Percentiles rank a stretch among this genome's conserved stretches.
These are phyloP conservation scores for Papiliotrema terrestris DNA, from an alignment of 1,284 basidiomycete species.

Conservation along the genomic window DNA sequence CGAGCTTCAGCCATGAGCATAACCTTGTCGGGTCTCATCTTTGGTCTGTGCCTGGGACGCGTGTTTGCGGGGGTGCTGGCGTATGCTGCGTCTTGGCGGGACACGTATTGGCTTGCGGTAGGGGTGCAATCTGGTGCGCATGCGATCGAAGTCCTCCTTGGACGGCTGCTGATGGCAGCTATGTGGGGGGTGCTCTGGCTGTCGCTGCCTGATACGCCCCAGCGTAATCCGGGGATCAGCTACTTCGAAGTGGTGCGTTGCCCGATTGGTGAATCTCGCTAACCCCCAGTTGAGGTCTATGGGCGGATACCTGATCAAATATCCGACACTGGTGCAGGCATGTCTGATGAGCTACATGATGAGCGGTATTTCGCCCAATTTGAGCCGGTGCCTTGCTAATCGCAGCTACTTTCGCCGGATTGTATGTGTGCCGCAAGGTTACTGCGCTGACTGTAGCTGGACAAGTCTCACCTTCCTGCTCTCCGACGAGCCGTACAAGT, in stretches of 20 bases:
- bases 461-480: conserved; percentile 69
- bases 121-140: conserved; percentile 50
- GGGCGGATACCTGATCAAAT: conserved; percentile 64
- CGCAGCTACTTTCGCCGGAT: conserved; percentile 36
- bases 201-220: conserved; percentile 66
- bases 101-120: conserved; percentile 64
- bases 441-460: conserved; percentile 51
- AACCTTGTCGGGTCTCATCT: conserved; percentile 63
- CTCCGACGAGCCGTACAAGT: conserved; percentile 62
- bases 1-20: conserved; percentile 64
- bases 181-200: conserved; percentile 58
- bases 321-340: conserved; percentile 64
- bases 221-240: conserved; percentile 56
- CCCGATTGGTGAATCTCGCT: background rate
- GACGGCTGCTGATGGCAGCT: conserved; percentile 15
- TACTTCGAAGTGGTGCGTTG: conserved; percentile 56
- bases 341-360: conserved; percentile 59
- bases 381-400: background rate
- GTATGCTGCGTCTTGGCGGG: conserved; percentile 60
- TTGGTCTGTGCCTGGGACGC: conserved; percentile 67
- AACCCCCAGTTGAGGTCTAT: conserved; percentile 57
- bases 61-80: conserved; percentile 65
- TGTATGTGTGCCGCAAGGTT: conserved; percentile 18
- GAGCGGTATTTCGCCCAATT: conserved; percentile 42
- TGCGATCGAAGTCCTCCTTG: conserved; percentile 1